phyloP scores from a whole-genome alignment of 768 basidiomycete species.

The Lentinula guzmanii region DNA sequence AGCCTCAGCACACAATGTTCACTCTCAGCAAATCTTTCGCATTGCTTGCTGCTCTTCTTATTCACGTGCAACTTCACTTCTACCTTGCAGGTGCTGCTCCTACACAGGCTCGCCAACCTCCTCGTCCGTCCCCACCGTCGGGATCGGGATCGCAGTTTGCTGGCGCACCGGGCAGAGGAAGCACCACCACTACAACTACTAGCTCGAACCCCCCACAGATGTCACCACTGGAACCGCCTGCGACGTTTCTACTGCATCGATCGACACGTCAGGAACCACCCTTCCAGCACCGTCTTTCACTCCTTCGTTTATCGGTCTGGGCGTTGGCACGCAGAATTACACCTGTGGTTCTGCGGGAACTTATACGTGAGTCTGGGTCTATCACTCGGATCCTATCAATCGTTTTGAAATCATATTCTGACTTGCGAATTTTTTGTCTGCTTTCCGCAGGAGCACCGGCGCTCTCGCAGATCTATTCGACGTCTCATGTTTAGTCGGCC shows the following conservation, averaged over 20 bases:
- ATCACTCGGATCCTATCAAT: neutral
- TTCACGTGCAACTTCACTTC: neutral
- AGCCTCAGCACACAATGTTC: neutral
- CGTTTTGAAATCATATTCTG: neutral
- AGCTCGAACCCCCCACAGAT: conserved; percentile 12
- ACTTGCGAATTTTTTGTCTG: neutral
- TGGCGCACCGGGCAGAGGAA: neutral
- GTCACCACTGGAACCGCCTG: neutral
- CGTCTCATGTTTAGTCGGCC: conserved; percentile 38
- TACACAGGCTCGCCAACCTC: neutral
- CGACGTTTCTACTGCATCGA: conserved; percentile 16
- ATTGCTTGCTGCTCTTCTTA: neutral
- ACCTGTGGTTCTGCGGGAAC: conserved; percentile 39
- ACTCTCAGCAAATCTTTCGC: neutral
- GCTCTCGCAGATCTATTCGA: conserved; percentile 52
- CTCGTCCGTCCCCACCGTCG: neutral
- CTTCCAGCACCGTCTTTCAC: conserved; percentile 29
- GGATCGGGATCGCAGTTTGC: neutral
- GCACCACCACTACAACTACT: neutral
- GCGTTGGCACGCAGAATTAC: conserved; percentile 49
- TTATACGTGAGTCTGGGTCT: conserved; percentile 32
- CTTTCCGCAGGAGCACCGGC: conserved; percentile 32
- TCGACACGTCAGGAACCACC: conserved; percentile 18
- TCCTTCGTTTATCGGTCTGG: conserved; percentile 38
- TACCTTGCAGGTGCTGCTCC: neutral